A percentile compares a stretch with the other conserved stretches of the same genome.
Evolutionary conservation across 225 moss, liverwort and hornwort species (phyloP).

Genomic region (Lunularia cruciata): DNA sequence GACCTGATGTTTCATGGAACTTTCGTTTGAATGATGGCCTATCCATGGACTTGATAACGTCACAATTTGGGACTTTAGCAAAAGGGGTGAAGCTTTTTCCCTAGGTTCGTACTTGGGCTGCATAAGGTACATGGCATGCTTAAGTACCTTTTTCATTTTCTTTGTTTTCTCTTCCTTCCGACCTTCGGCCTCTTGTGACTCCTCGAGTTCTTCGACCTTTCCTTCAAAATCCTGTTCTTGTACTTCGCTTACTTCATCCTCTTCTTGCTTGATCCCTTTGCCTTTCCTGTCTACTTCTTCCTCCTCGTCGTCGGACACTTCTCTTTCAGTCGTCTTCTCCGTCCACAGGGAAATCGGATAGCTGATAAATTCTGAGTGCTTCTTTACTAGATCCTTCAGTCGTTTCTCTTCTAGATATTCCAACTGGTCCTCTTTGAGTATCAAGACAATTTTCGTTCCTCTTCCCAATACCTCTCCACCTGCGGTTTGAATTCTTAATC

Average conservation of each 20-base stretch:
- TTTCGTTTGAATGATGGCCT: too few relatives aligned
- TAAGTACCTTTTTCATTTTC: conserved; percentile 39
- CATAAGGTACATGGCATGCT: too few relatives aligned
- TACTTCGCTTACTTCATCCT: conserved; percentile 7
- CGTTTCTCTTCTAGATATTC: conserved; percentile 48
- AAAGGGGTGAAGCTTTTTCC: too few relatives aligned
- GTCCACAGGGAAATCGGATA: conserved; percentile 52
- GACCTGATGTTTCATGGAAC: too few relatives aligned
- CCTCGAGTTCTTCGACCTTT: conserved; percentile 33
- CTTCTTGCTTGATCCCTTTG: conserved; percentile 25
- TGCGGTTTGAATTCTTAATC: conserved; percentile 3
- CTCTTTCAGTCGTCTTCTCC: conserved; percentile 46
- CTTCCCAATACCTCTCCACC: conserved; percentile 46
- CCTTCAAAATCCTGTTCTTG: conserved; percentile 24
- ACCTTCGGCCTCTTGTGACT: conserved; percentile 25
- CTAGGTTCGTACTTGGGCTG: too few relatives aligned
- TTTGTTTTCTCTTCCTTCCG: conserved; percentile 26
- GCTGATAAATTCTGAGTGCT: conserved; percentile 52
- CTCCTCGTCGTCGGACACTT: conserved; percentile 45
- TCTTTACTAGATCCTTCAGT: conserved; percentile 51
- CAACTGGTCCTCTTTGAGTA: conserved; percentile 45
- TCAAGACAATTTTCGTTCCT: conserved; percentile 42
- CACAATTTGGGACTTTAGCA: too few relatives aligned
- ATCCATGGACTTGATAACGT: too few relatives aligned
- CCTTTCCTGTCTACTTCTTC: conserved; percentile 31